Conservation (phyloP, 768 basidiomycete genomes). For the Lepiota subincarnata region DNA sequence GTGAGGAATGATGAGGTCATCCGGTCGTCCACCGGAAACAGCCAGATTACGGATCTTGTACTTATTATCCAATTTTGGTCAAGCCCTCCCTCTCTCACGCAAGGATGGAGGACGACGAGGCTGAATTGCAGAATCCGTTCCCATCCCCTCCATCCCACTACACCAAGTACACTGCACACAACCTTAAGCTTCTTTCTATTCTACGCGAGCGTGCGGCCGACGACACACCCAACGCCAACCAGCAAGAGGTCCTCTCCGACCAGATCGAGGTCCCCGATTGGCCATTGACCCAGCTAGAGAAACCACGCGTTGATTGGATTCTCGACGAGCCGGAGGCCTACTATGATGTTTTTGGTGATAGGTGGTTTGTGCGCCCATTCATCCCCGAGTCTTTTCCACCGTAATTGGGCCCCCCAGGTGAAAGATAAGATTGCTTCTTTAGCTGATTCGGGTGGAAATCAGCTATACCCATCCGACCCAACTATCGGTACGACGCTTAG, state of each 20-base stretch:
- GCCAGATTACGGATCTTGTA: constrained; percentile 13
- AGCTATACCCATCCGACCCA: constrained; percentile 75
- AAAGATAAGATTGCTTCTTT: constrained; percentile 81
- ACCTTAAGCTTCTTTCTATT: constrained; percentile 63
- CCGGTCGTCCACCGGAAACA: too few relatives aligned
- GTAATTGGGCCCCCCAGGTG: constrained; percentile 40
- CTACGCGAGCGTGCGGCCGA: constrained; percentile 53
- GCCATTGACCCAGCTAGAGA: constrained; percentile 72
- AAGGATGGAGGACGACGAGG: constrained; percentile 66
- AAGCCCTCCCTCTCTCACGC: constrained; percentile 11
- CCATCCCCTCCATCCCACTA: constrained; percentile 88
- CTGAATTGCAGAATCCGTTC: constrained; percentile 81
- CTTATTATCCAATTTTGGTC: constrained; percentile 8
- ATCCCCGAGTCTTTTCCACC: constrained; percentile 10
- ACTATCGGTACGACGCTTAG: constrained; percentile 46
- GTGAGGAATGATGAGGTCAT: neutral
- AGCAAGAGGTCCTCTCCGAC: constrained; percentile 63
- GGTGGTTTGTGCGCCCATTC: constrained; percentile 70
- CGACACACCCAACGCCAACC: constrained; percentile 36
- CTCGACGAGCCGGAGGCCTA: constrained; percentile 69
- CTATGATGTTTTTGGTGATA: constrained; percentile 83
- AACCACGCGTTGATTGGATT: constrained; percentile 89
- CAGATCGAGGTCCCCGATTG: constrained; percentile 74
- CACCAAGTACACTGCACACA: constrained; percentile 68
- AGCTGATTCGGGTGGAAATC: constrained; percentile 75